Evolutionary conservation across 169 alveolate genomes (phyloP).

Genomic region (Plasmodium coatneyi): DNA sequence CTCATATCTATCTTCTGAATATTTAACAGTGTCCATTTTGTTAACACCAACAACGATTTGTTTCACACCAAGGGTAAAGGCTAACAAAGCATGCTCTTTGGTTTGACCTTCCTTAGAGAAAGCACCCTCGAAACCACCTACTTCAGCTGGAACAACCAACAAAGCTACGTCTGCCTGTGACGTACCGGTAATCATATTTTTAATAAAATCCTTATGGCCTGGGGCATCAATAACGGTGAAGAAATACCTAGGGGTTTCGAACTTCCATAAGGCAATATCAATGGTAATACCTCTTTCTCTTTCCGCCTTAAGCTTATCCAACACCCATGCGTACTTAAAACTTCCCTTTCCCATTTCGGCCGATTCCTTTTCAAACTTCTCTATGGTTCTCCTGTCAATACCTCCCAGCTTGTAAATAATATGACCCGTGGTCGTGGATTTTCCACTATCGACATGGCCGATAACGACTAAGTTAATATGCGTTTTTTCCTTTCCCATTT

Average conservation of each 20-base stretch:
- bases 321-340: constrained; percentile 98
- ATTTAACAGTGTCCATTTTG: constrained; percentile 99
- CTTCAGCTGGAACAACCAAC: constrained; percentile 97
- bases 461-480: constrained; percentile 95
- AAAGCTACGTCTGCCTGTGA: constrained; percentile 99
- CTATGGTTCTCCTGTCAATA: constrained; percentile 95
- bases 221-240: constrained; percentile 99
- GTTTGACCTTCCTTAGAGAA: constrained; percentile 97
- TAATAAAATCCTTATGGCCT: constrained; percentile 99
- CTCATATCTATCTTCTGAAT: constrained; percentile 95
- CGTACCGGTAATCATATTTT: constrained; percentile 99
- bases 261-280: constrained; percentile 97
- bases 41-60: constrained; percentile 98
- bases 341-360: constrained; percentile 95
- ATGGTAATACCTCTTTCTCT: constrained; percentile 99
- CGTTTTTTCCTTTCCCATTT: constrained; percentile 90
- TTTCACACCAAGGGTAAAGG: constrained; percentile 99
- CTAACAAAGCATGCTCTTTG: constrained; percentile 98
- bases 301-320: constrained; percentile 98
- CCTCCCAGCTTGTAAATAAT: constrained; percentile 96
- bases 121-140: constrained; percentile 99
- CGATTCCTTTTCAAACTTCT: constrained; percentile 96
- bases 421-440: constrained; percentile 97
- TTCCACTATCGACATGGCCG: constrained; percentile 99
- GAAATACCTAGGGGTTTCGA: constrained; percentile 96